Base-by-base conservation (phyloP, 352 stramenopile genomes). In the Phytopythium vexans region DNA sequence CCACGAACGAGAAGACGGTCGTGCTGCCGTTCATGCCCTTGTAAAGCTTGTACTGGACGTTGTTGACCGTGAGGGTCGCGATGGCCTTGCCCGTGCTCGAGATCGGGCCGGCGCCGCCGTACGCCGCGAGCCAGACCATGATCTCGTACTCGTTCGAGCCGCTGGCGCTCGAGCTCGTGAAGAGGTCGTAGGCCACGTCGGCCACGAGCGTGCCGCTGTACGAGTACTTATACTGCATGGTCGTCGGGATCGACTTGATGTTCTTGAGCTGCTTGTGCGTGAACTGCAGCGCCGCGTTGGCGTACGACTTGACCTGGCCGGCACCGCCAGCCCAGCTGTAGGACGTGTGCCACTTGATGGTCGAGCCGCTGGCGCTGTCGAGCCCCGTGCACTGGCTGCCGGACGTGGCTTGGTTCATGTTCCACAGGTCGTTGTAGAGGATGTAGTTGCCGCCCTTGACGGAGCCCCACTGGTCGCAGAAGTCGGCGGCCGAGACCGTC, bases 371-470 rank as follows among this genome's bases (percentile, higher is more conserved):
- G 35, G 41, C 56, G 35, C 62, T 52, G 36, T 54, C 58, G 11
- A 74, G 62, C 14, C 60, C 45, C 11, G 69, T 78, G 62, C 69
- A 74, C 52, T 78, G 68, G 1, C 33, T 47, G 39, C 68, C 68
- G 6, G 49, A 66, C 14, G 57, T 59, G 50, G 71, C 61, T 6
- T 64, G 58, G 33, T 64, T 53, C 27, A 60, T 15, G 35, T 47
- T 60, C 68, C 68, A 78, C 4, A 78, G 51, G 46, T 78, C 70
- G 65, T 78, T 78, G 62, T 78, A 78, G 6, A 78, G 48, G 3
- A 64, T 78, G 62, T 70, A 78, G 51, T 64, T 57, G 32, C 60
- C 61, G 3, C 65, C 56, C 5, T 52, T 68, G 3, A 43, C 46
- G 31, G 64, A 52, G 34, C 61, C 68, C 68, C 68, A 77, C 45